Conservation (phyloP, 2,329 filamentous ascomycete genomes). For the Chlorencoelia australis region DNA sequence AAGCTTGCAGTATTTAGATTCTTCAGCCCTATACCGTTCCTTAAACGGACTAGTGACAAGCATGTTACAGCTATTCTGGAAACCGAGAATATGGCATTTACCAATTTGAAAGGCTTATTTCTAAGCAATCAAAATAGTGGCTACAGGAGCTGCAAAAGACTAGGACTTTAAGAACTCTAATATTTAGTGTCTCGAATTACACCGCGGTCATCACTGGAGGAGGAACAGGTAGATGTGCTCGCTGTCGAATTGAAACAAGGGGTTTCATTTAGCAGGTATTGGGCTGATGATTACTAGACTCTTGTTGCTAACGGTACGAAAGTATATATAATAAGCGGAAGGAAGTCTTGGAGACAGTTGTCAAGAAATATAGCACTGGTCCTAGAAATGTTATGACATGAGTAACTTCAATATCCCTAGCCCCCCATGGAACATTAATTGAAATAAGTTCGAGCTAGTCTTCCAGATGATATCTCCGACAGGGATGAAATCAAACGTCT, state of each 20-base stretch:
- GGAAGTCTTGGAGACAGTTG: slow-evolving; percentile 21
- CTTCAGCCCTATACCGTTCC: too few relatives aligned
- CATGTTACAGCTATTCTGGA: too few relatives aligned
- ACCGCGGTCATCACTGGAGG: slow-evolving; percentile 14
- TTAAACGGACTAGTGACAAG: too few relatives aligned
- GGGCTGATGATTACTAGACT: slow-evolving; percentile 24
- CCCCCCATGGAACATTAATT: not conserved
- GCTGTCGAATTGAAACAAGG: too few relatives aligned
- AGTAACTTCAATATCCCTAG: slow-evolving; percentile 5
- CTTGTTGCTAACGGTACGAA: slow-evolving; percentile 23
- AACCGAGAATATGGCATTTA: too few relatives aligned
- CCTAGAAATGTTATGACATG: slow-evolving; percentile 22
- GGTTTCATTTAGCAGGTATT: slow-evolving; percentile 17
- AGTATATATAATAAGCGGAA: slow-evolving; percentile 23
- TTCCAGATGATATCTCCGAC: slow-evolving; percentile 46
- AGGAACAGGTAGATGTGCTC: slow-evolving; percentile 7
- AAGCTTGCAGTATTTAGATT: too few relatives aligned
- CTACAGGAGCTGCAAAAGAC: slow-evolving; percentile 10
- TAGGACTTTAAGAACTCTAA: slow-evolving; percentile 18
- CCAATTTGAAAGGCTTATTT: too few relatives aligned
- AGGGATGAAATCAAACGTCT: slow-evolving; percentile 44
- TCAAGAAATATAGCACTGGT: slow-evolving; percentile 43
- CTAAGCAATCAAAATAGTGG: slow-evolving; percentile 13
- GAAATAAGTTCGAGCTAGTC: slow-evolving; percentile 12
- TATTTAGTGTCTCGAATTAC: slow-evolving; percentile 15